Evolutionary conservation across 2,329 filamentous ascomycete species (phyloP).

Genomic region (Fusarium euwallaceae): DNA sequence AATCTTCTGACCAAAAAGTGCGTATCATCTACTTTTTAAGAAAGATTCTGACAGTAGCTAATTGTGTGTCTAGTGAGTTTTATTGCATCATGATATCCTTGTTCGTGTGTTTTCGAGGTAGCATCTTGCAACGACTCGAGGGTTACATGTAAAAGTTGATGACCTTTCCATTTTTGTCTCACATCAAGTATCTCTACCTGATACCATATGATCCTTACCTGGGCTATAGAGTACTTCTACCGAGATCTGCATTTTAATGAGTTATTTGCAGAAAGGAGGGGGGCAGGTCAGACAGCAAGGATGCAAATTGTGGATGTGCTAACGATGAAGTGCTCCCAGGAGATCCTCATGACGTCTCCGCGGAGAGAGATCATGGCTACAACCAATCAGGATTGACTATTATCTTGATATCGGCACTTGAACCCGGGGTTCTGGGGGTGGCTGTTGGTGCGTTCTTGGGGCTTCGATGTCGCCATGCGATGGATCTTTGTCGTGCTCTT

Average conservation of each 20-base stretch:
- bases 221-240: not conserved
- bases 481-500: conserved; percentile 26
- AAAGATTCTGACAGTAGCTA: not conserved
- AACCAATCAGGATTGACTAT: not conserved
- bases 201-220: accelerated
- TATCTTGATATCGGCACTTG: not conserved
- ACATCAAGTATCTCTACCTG: not conserved
- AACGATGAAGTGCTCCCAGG: not conserved
- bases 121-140: conserved; percentile 2
- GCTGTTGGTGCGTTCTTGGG: not conserved
- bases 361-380: not conserved
- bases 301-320: not conserved
- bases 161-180: conserved; percentile 5
- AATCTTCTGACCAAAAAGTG: too few species aligned
- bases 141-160: not conserved
- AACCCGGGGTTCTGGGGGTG: not conserved
- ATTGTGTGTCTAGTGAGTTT: conserved; percentile 2
- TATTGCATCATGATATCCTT: conserved; percentile 34
- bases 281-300: not conserved
- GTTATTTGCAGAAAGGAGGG: not conserved
- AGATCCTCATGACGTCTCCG: not conserved
- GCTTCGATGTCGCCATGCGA: conserved; percentile 29
- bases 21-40: accelerated
- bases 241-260: not conserved
- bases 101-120: conserved; percentile 3